Base-by-base conservation (phyloP, 306 rosid species). In the Acacia melanoxylon region DNA sequence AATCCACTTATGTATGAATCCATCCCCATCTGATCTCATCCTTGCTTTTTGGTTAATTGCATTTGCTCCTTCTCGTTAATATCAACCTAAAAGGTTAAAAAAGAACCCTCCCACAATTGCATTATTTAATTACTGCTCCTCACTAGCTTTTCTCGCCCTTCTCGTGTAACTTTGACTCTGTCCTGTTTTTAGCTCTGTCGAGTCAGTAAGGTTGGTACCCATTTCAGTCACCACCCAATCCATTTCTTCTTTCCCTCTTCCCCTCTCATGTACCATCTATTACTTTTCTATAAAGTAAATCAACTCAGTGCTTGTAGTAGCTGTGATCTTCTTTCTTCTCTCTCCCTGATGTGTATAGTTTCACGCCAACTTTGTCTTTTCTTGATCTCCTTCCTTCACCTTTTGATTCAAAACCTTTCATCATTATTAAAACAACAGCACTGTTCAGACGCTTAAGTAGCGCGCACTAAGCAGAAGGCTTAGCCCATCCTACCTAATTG, bases 141-240 rank as follows among this genome's bases (percentile, higher is more conserved):
- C 29, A 24, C 37, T 46, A n/a, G 17, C 59, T 71, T 77, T 46
- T 2, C 0, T 3, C 58, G 74, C 70, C 78, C 68, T 75, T 84
- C 84, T 80, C 78, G 81, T 84, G 84, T 81, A 79, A 84, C 42
- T 68, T 84, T 80, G 81, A 84, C 87, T 56, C 42, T 15, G 31
- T 10, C 19, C 25, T 73, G 49, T 68, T 46, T 35, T 54, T 10
- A 17, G 58, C 58, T 15, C 41, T 35, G 58, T 33, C n/a, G 41
- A 15, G 16, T 80, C 62, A 13, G 41, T 20, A 15, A 83, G 48
- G 83, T 65, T 35, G 20, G 83, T 10, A 24, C 19, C 0, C 2
- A 24, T 12, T 19, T 51, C 52, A 69, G 74, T 41, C 33, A 69
- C 4, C 4, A 6, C 70, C 20, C 41, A 69, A 10, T 10, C 27